A percentile compares a stretch with the other conserved stretches of the same genome.
Evolutionary conservation across 2,329 filamentous ascomycete genomes (phyloP).

Genomic region (Arthrinium puccinioides): DNA sequence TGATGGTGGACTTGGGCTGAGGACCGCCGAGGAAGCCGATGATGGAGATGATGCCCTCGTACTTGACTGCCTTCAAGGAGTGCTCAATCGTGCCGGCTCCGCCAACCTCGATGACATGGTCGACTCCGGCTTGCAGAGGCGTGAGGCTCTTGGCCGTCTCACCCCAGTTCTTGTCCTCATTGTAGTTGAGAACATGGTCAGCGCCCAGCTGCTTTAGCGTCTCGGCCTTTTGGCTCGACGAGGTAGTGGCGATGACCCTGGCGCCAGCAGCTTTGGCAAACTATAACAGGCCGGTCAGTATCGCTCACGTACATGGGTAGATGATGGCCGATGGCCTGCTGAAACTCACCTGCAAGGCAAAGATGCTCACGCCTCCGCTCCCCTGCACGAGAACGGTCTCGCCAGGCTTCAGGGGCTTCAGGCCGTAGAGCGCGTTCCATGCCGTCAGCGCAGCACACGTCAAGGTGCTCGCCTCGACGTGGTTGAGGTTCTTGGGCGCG

Average conservation of each 20-base stretch:
- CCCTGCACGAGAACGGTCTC: conserved; percentile 59
- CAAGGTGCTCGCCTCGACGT: conserved; percentile 48
- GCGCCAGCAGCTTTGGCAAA: conserved; percentile 43
- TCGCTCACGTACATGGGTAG: too few relatives aligned
- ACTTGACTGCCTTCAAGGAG: conserved; percentile 35
- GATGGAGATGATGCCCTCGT: conserved; percentile 37
- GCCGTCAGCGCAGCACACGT: conserved; percentile 55
- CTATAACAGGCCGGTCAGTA: conserved; percentile 16
- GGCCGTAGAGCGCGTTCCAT: conserved; percentile 59
- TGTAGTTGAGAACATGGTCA: conserved; percentile 44
- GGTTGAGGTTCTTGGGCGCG: conserved; percentile 47
- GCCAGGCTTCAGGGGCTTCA: conserved; percentile 44
- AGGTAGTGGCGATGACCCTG: conserved; percentile 41
- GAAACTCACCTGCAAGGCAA: conserved; percentile 45
- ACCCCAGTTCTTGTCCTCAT: conserved; percentile 37
- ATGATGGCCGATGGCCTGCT: too few relatives aligned
- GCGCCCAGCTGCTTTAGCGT: conserved; percentile 38
- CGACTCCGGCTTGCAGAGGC: conserved; percentile 34
- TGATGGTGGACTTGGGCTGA: conserved; percentile 39
- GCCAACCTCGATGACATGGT: conserved; percentile 41
- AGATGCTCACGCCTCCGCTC: conserved; percentile 63
- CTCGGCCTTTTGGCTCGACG: conserved; percentile 34
- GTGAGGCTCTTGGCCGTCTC: conserved; percentile 33
- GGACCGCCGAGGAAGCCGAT: conserved; percentile 36
- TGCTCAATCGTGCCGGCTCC: conserved; percentile 36